A percentile compares a stretch with the other conserved stretches of the same genome.
These are phyloP conservation scores for Sphaerulina vaccinii DNA, from an alignment of 2,329 filamentous ascomycete species.

Conservation along the genomic window DNA sequence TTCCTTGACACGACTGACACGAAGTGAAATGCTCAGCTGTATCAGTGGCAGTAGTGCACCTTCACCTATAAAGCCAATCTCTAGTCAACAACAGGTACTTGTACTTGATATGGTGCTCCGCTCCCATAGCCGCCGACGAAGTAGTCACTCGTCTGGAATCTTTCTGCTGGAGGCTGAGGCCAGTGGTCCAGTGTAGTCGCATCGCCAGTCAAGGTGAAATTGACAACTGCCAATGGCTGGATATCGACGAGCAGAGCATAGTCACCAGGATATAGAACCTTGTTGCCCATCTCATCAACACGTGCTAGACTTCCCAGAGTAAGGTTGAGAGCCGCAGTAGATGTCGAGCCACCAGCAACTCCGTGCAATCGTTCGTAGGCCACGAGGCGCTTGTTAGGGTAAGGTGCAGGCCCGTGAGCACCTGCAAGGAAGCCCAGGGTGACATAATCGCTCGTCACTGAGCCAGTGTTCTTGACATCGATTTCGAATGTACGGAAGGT, in stretches of 20 bases:
- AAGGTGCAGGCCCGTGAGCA: constrained; percentile 50
- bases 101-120: constrained; percentile 16
- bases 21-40: too few relatives aligned
- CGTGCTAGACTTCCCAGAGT: constrained; percentile 53
- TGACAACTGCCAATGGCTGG: constrained; percentile 41
- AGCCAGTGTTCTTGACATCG: constrained; percentile 51
- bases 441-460: constrained; percentile 52
- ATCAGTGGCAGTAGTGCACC: too few relatives aligned
- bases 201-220: constrained; percentile 51
- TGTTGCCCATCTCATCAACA: constrained; percentile 51
- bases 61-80: background rate
- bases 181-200: constrained; percentile 44
- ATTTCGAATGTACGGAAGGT: constrained; percentile 46
- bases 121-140: constrained; percentile 34
- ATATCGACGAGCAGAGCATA: constrained; percentile 52
- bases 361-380: constrained; percentile 49
- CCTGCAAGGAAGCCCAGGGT: constrained; percentile 52
- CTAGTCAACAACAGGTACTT: constrained; percentile 9
- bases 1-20: too few relatives aligned
- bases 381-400: constrained; percentile 54
- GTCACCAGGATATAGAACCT: constrained; percentile 54
- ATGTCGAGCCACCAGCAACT: constrained; percentile 27
- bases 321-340: constrained; percentile 42
- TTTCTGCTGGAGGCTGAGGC: constrained; percentile 34
- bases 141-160: constrained; percentile 29